A percentile compares a stretch with the other conserved stretches of the same genome.
Conservation (phyloP, 208 protist species). For the Naegleria fowleri region DNA sequence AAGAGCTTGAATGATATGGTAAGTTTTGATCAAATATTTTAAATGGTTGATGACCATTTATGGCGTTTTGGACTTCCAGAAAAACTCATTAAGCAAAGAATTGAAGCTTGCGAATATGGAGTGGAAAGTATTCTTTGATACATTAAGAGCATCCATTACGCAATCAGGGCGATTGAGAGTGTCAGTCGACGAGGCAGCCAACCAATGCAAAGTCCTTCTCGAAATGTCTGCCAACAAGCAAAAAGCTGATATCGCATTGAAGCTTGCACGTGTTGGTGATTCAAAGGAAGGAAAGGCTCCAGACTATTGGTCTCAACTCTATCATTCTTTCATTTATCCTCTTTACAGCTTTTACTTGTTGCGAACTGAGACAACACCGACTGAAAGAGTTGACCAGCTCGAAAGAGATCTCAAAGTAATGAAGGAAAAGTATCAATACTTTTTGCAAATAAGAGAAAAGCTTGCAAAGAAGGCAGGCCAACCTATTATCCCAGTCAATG, state of each 20-base stretch:
- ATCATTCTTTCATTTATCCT: background rate
- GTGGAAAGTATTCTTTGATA: background rate
- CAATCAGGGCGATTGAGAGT: background rate
- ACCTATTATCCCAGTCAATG: background rate
- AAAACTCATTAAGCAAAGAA: background rate
- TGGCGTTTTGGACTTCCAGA: background rate
- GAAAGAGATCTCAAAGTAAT: background rate
- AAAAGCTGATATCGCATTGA: background rate
- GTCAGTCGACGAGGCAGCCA: background rate
- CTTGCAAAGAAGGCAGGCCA: background rate
- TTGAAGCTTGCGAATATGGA: background rate
- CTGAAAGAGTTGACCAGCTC: background rate
- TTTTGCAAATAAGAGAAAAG: background rate
- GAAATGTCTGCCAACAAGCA: background rate
- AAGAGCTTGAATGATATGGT: background rate
- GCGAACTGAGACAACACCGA: background rate
- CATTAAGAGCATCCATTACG: background rate
- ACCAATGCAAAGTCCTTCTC: background rate
- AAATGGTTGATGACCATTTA: background rate
- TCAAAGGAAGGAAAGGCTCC: background rate
- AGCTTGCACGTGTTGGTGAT: background rate
- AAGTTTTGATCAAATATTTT: background rate
- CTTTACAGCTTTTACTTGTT: background rate
- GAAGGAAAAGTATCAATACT: background rate
- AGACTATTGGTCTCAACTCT: background rate